Evolutionary conservation across 1,284 basidiomycete genomes (phyloP), one percentile per base, ranked within the genome.

Genomic region (Sporisorium sorghi): DNA sequence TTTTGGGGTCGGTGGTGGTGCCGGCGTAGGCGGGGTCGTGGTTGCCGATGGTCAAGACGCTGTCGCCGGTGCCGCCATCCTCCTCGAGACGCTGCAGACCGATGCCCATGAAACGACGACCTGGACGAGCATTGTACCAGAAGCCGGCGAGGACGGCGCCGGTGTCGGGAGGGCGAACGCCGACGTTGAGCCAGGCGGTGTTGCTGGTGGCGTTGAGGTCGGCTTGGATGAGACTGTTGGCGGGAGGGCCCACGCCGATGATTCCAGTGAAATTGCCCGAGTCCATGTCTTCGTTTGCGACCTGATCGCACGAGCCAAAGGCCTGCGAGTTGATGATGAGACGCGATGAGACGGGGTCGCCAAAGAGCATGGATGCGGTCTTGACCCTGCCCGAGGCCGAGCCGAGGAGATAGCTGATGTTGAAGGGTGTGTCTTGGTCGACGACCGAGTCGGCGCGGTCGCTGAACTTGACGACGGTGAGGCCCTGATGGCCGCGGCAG

Each of bases 51-150:
- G 79, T 78, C 24, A 82, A 44, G 30, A 78, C 53, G 42, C 77
- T 79, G 51, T 79, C 70, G 30, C 79, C 80, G 1, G 47, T 54
- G 12, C 80, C 80, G 21, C 80, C 80, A 26, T 81, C 75, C 50
- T 79, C 76, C 21, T 78, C 75, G 19, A 79, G 69, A 3, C 79
- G 64, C 48, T 82, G 77, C 14, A 82, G 52, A 14, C 80, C 80
- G 23, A 82, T 48, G 44, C 66, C 71, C 44, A 82, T 59, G 65
- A 71, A 80, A 44, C 78, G 63, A 23, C 73, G 53, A 10, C 74
- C 73, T 2, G 57, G 50, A 21, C 52, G 59, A 21, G 66, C 64
- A 26, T 56, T 60, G 37, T 65, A 44, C 80, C 80, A 82, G 19
- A 80, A 63, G 17, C 79, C 79, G 5, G 78, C 57, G 5, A 82